Conservation (phyloP, 495 filamentous ascomycete genomes). For the Cladorrhinum samala region DNA sequence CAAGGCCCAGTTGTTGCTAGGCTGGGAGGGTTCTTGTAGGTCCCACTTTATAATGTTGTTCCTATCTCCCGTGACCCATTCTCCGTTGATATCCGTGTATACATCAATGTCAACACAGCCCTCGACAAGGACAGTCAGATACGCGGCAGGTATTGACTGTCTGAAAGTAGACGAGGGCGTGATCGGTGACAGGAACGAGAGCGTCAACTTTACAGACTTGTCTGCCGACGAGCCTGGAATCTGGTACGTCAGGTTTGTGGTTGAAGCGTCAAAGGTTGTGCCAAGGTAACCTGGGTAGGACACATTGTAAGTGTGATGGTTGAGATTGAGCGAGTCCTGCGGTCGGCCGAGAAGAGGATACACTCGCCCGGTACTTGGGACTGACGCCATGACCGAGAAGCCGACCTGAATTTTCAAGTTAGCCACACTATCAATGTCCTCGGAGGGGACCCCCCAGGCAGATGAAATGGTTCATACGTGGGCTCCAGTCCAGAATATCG, state of each 20-base stretch:
- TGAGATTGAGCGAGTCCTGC: conserved; percentile 63
- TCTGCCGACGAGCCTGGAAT: conserved; percentile 46
- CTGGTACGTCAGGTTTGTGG: conserved; percentile 81
- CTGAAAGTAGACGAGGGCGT: conserved; percentile 87
- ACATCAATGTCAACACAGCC: conserved; percentile 70
- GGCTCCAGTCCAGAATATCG: conserved; percentile 88
- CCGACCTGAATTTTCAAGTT: conserved; percentile 50
- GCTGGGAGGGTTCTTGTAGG: conserved; percentile 35
- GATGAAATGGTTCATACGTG: conserved; percentile 30
- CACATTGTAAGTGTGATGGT: conserved; percentile 52
- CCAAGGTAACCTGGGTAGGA: conserved; percentile 69
- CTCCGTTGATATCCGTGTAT: conserved; percentile 83
- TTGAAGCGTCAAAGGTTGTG: conserved; percentile 82
- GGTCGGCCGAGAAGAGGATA: conserved; percentile 84
- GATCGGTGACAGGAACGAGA: conserved; percentile 89
- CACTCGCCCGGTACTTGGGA: conserved; percentile 63
- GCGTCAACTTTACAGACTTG: conserved; percentile 51
- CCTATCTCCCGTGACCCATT: conserved; percentile 77
- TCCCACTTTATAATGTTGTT: conserved; percentile 66
- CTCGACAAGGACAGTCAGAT: conserved; percentile 68
- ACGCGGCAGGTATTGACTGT: conserved; percentile 85
- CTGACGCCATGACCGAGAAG: conserved; percentile 70
- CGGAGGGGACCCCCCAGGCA: not conserved
- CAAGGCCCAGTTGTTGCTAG: conserved; percentile 5
- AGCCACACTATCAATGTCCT: not conserved